Conservation (phyloP, 129 eudicot genomes). For the Artemisia tridentata region DNA sequence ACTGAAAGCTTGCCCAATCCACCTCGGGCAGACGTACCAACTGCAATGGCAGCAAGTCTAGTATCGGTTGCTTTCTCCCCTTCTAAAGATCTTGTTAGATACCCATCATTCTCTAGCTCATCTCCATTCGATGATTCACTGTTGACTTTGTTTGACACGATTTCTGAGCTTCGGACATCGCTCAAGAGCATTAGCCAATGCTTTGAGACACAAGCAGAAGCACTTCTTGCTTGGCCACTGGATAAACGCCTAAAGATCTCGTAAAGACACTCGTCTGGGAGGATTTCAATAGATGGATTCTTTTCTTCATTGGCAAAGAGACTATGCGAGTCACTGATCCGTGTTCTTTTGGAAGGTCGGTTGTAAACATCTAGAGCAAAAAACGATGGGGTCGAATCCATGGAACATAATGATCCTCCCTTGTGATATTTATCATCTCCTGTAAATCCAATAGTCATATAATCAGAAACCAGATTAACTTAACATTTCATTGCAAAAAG, state of each 20-base stretch:
- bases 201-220: slow-evolving; percentile 81
- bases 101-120: slow-evolving; percentile 64
- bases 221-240: slow-evolving; percentile 60
- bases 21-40: slow-evolving; percentile 82
- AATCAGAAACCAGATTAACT: neutral
- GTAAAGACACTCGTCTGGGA: slow-evolving; percentile 89
- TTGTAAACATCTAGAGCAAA: slow-evolving; percentile 43
- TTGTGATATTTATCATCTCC: slow-evolving; percentile 56
- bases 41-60: slow-evolving; percentile 87
- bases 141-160: slow-evolving; percentile 25
- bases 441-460: slow-evolving; percentile 31
- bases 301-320: slow-evolving; percentile 32
- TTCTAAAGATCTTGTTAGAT: slow-evolving; percentile 77
- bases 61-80: slow-evolving; percentile 88
- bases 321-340: slow-evolving; percentile 43
- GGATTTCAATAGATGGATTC: slow-evolving; percentile 56
- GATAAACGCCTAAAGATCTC: slow-evolving; percentile 82
- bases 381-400: slow-evolving; percentile 46
- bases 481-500: neutral
- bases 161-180: slow-evolving; percentile 50
- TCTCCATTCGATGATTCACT: slow-evolving; percentile 1
- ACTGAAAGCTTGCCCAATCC: slow-evolving; percentile 95
- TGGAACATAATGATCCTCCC: slow-evolving; percentile 47
- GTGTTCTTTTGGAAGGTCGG: slow-evolving; percentile 62
- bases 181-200: slow-evolving; percentile 70